Conservation (phyloP, 768 basidiomycete genomes). For the Mycena rosella region DNA sequence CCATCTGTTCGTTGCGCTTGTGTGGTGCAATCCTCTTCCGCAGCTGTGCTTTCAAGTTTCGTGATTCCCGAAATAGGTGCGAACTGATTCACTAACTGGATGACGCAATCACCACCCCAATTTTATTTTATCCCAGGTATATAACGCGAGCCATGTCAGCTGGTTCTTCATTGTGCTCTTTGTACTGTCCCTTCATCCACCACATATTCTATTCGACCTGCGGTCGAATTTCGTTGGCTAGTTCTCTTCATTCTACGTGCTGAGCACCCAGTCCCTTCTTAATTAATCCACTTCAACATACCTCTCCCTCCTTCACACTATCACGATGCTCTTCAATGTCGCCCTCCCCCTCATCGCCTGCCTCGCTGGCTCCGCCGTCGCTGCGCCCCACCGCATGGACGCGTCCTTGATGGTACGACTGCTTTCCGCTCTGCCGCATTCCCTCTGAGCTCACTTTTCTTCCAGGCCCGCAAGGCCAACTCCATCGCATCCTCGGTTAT, state of each 20-base stretch:
- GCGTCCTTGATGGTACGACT: constrained; percentile 30
- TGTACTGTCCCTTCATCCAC: constrained; percentile 32
- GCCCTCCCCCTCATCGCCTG: constrained; percentile 42
- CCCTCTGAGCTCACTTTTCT: background rate
- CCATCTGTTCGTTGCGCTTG: no score
- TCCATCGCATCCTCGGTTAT: background rate
- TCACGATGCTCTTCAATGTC: constrained; percentile 46
- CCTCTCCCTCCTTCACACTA: background rate
- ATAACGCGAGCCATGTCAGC: background rate
- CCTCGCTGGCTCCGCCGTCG: constrained; percentile 41
- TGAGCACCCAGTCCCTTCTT: constrained; percentile 32
- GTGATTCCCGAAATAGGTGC: no score
- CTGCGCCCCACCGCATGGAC: constrained; percentile 42
- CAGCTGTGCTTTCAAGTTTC: no score
- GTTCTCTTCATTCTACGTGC: constrained; percentile 31
- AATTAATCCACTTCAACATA: constrained; percentile 26
- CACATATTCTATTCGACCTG: constrained; percentile 30
- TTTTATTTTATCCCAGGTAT: constrained; percentile 1
- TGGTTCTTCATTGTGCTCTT: constrained; percentile 12
- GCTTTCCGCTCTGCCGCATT: background rate
- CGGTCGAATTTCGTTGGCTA: constrained; percentile 34
- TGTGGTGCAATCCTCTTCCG: no score
- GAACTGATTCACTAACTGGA: no score
- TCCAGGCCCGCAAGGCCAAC: constrained; percentile 17
- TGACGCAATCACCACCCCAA: background rate